Conservation (phyloP, 306 rosid species). For the Styphnolobium japonicum region DNA sequence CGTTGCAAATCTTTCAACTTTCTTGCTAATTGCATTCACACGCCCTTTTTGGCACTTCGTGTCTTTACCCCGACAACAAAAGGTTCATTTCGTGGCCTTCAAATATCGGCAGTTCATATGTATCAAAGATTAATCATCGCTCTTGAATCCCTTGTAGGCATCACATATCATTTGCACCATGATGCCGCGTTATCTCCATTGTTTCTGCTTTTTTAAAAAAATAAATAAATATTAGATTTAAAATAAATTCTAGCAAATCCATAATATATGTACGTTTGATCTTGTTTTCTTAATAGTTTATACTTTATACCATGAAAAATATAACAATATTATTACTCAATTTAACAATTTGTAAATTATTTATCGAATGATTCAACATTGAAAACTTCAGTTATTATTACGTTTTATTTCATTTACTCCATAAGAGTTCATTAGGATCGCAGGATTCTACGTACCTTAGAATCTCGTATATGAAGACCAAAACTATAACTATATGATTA, state of each 20-base stretch:
- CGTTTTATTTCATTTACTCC: neutral
- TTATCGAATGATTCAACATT: neutral
- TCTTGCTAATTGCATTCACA: slow-evolving; percentile 33
- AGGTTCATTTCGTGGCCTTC: slow-evolving; percentile 17
- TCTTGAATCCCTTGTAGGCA: neutral
- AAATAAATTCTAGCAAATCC: too few species aligned
- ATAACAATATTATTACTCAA: neutral
- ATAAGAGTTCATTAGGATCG: neutral
- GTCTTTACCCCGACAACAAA: slow-evolving; percentile 3
- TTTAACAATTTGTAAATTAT: neutral
- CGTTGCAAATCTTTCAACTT: slow-evolving; percentile 23
- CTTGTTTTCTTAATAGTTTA: neutral
- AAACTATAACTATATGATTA: neutral
- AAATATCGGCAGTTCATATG: neutral
- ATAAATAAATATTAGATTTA: too few species aligned
- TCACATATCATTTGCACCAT: neutral
- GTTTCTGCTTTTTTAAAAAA: too few species aligned
- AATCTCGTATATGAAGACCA: neutral
- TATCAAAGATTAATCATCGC: neutral
- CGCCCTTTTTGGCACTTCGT: slow-evolving; percentile 23
- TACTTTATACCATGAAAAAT: neutral
- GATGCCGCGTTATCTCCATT: slow-evolving; percentile 28
- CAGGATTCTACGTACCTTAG: neutral
- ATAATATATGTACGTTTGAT: neutral
- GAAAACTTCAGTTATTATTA: too few species aligned